Evolutionary conservation across 495 filamentous ascomycete species (phyloP).

Genomic region (Penicillium salamii): DNA sequence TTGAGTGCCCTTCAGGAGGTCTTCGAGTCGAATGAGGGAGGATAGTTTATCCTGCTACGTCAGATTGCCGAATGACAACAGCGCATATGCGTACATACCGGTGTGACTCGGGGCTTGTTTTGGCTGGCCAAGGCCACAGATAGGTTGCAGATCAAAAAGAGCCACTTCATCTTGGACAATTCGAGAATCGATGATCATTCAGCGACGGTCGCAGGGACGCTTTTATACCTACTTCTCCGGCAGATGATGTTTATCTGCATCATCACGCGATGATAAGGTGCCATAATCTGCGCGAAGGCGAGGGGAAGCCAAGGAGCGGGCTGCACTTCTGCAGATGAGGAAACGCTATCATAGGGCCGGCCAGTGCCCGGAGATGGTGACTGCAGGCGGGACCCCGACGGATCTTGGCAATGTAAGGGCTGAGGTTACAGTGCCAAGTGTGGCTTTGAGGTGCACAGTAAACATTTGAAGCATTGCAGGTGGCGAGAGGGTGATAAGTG

Average conservation of each 20-base stretch:
- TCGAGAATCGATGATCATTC: not conserved
- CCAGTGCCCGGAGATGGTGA: not conserved
- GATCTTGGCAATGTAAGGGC: slow-evolving; percentile 8
- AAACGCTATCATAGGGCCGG: slow-evolving; percentile 11
- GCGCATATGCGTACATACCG: slow-evolving; percentile 7
- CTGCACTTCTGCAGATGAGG: slow-evolving; percentile 11
- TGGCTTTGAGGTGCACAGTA: not conserved
- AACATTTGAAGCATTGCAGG: too few species aligned
- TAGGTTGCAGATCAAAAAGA: slow-evolving; percentile 1
- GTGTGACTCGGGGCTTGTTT: slow-evolving; percentile 11
- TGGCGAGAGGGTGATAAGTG: too few species aligned
- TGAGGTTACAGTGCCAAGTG: slow-evolving; percentile 21
- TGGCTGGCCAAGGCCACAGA: slow-evolving; percentile 10
- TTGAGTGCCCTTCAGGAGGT: slow-evolving; percentile 37
- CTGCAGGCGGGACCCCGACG: slow-evolving; percentile 20
- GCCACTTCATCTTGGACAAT: slow-evolving; percentile 15
- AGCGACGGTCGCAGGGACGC: not conserved
- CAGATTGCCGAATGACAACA: not conserved
- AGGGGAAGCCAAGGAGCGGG: slow-evolving; percentile 7
- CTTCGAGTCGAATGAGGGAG: slow-evolving; percentile 18
- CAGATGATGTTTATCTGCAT: not conserved
- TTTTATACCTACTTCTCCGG: slow-evolving; percentile 6
- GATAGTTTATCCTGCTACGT: slow-evolving; percentile 10
- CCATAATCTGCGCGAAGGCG: slow-evolving; percentile 2
- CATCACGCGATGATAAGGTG: slow-evolving; percentile 10